Evolutionary conservation across 139 green algal genomes (phyloP), one percentile per base, ranked within the genome.

Genomic region (Chlamydomonas sphaeroides): DNA sequence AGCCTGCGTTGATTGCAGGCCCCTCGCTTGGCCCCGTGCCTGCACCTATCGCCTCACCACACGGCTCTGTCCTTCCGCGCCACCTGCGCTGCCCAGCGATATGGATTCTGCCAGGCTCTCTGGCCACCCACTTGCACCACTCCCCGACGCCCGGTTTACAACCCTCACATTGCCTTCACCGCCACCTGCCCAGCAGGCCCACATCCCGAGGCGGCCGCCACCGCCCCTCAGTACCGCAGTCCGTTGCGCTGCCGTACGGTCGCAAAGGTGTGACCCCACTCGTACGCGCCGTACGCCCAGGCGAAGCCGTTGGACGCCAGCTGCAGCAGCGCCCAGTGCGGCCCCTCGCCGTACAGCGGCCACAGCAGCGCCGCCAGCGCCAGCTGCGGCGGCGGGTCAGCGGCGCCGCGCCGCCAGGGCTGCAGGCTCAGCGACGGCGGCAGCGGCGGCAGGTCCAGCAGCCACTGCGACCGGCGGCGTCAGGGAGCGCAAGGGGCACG

Each of bases 211-310:
- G n/a, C n/a, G n/a, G n/a, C n/a, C n/a, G n/a, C 71, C n/a, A n/a
- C n/a, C n/a, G n/a, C n/a, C n/a, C n/a, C n/a, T n/a, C n/a, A 82
- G 75, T 82, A 82, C 61, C 75, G 33, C 45, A 86, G 71, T 6
- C 81, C 81, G 33, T 86, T 86, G 36, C 70, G 81, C 45, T 36
- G 45, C 8, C 68, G 62, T 36, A 86, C 72, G 18, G 45, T 57
- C 63, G 63, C 62, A 63, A 82, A 86, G 7, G 69, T 78, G 45
- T 78, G 39, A 10, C 59, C 28, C 53, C 76, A 86, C 72, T 86
- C 71, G 70, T 79, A 86, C 45, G 77, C 65, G 36, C 81, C 81
- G 59, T 86, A 86, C 36, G 32, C 38, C 81, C 81, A 86, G 7
- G 81, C 81, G 35, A 86, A 82, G 63, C 71, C 48, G 65, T 81